Base-by-base conservation (phyloP, 371 early-diverging fungal species). In the Syncephalastrum racemosum region DNA sequence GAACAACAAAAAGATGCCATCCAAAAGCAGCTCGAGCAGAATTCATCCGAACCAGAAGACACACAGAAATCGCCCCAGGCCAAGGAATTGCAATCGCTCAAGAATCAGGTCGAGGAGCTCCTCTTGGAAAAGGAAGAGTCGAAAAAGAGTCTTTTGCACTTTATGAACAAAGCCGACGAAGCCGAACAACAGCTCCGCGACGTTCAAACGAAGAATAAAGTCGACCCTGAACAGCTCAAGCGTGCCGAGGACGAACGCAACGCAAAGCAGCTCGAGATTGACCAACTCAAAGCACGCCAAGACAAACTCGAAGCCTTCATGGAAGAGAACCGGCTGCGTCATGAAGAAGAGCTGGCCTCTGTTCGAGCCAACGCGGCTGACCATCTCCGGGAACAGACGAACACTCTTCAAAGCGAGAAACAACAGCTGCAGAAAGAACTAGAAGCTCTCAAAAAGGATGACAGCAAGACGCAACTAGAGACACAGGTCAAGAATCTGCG, bases 81-180 rank as follows among this genome's bases (percentile, higher is more conserved):
- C 67, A 54, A 44, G 36, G 22, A 59, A 10, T 25, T 70, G 8
- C 67, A 67, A 1, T 53, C 64, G 8, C 53, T 73, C 18, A 70
- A 69, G 27, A 77, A 73, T 43, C 69, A 77, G 49, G 66, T 77
- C 1, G 77, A 77, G 46, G 73, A 77, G 40, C 53, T 77, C 1
- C 56, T 71, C 4, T 36, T 73, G n/a, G 77, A 77, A 49, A 77
- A 77, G 22, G 73, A 70, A 52, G 71, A 73, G 44, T 67, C 73
- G 10, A 77, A 77, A 54, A 69, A 73, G 48, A 73, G 64, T 27
- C 46, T 77, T 4, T 27, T 71, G 20, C 66, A 65, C n/a, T 67
- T 73, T 50, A 70, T 73, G 73, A 66, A 62, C 43, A 63, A 63
- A n/a, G 70, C 69, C 8, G 73, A 73, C 57, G 73, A 73, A 23